Evolutionary conservation across 371 early-diverging fungal species (phyloP).

Genomic region (Apophysomyces sp.): DNA sequence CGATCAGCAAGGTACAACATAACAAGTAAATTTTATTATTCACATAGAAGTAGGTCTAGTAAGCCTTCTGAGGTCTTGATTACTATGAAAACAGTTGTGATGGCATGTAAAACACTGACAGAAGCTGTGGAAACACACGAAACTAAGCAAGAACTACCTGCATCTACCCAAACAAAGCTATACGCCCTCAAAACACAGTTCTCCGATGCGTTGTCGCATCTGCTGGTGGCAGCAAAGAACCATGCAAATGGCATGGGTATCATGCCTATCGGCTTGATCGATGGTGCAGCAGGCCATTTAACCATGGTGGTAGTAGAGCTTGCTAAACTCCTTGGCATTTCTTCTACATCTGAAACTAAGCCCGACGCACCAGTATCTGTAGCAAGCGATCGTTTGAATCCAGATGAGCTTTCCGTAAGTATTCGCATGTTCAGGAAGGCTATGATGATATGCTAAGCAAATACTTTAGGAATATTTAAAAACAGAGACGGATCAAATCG

Average conservation of each 20-base stretch:
- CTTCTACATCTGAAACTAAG: conserved; percentile 9
- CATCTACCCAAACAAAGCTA: conserved; percentile 25
- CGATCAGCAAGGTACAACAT: conserved; percentile 56
- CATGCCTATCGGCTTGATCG: conserved; percentile 68
- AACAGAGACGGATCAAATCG: conserved; percentile 82
- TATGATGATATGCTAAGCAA: conserved; percentile 4
- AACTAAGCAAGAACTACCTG: conserved; percentile 22
- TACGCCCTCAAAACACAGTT: conserved; percentile 55
- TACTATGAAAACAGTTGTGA: conserved; percentile 81
- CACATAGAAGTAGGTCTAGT: conserved; percentile 47
- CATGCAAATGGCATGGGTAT: conserved; percentile 79
- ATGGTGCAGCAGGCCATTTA: conserved; percentile 75
- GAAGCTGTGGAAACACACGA: conserved; percentile 77
- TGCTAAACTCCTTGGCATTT: conserved; percentile 65
- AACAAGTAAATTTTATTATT: not conserved
- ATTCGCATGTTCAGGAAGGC: not conserved
- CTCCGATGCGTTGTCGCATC: conserved; percentile 61
- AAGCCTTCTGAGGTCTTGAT: conserved; percentile 71
- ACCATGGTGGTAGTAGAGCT: conserved; percentile 77
- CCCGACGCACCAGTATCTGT: not conserved
- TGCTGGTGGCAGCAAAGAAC: conserved; percentile 75
- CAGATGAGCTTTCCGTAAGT: conserved; percentile 29
- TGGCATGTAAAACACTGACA: conserved; percentile 79
- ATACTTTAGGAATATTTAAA: conserved; percentile 68
- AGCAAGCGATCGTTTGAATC: conserved; percentile 10